A percentile compares a stretch with the other conserved stretches of the same genome.
Conservation (phyloP, 2,329 filamentous ascomycete species). For the Aureobasidium subglaciale region DNA sequence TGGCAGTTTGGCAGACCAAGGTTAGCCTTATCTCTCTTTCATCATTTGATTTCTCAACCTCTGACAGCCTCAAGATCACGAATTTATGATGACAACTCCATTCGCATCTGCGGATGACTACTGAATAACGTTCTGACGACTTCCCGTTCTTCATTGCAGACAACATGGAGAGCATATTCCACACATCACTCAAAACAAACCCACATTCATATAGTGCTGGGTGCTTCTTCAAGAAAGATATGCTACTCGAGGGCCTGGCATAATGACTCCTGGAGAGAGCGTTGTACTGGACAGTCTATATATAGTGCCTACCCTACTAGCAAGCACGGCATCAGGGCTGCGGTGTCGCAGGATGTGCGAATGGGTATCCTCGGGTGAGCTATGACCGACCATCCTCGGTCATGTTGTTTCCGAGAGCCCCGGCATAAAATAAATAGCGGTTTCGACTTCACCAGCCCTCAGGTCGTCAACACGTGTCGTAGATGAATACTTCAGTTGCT, state of each 20-base stretch:
- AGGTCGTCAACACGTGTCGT: too few relatives aligned
- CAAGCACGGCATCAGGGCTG: too few relatives aligned
- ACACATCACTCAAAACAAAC: neutral
- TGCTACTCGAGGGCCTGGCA: slow-evolving; percentile 8
- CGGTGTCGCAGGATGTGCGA: too few relatives aligned
- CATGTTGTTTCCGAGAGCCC: too few relatives aligned
- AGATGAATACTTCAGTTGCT: too few relatives aligned
- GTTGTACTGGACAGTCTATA: too few relatives aligned
- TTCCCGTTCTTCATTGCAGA: neutral
- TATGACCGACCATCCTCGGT: too few relatives aligned
- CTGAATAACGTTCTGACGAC: slow-evolving; percentile 8
- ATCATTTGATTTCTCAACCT: neutral
- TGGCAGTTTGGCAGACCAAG: slow-evolving; percentile 10
- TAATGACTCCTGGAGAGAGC: too few relatives aligned
- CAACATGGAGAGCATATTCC: neutral
- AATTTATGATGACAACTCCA: slow-evolving; percentile 24
- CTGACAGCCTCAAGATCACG: slow-evolving; percentile 19
- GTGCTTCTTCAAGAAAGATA: slow-evolving; percentile 15
- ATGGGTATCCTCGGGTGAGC: too few relatives aligned
- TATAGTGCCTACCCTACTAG: too few relatives aligned
- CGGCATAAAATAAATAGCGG: too few relatives aligned
- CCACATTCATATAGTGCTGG: slow-evolving; percentile 1
- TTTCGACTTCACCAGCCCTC: too few relatives aligned
- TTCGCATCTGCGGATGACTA: slow-evolving; percentile 17
- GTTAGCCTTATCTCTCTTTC: neutral